A percentile compares a stretch with the other conserved stretches of the same genome.
Conservation (phyloP, 2,329 filamentous ascomycete species). For the Trichoderma sp. region DNA sequence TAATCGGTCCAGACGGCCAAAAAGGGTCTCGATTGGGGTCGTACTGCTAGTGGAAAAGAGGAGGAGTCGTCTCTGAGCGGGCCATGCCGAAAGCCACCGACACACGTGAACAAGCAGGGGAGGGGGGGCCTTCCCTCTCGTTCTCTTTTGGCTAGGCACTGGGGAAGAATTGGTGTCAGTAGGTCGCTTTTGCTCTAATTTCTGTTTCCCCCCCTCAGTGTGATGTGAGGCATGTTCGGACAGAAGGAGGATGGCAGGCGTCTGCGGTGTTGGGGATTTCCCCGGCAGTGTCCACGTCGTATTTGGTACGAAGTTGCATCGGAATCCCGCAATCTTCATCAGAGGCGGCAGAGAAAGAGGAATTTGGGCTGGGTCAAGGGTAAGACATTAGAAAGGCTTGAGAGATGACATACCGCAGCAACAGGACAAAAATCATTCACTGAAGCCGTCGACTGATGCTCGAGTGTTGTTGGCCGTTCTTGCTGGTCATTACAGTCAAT, state of each 20-base stretch:
- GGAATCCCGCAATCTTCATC: not conserved
- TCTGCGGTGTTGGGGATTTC: not conserved
- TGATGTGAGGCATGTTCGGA: not conserved
- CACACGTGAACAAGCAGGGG: slow-evolving; percentile 23
- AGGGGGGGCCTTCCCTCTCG: not conserved
- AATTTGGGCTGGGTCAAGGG: not conserved
- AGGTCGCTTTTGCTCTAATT: not conserved
- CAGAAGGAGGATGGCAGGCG: not conserved
- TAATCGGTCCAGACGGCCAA: slow-evolving; percentile 11
- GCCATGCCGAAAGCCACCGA: slow-evolving; percentile 12
- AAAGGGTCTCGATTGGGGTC: slow-evolving; percentile 16
- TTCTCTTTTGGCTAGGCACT: slow-evolving; percentile 7
- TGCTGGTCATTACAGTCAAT: slow-evolving; percentile 6
- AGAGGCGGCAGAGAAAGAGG: not conserved
- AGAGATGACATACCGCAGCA: slow-evolving; percentile 14
- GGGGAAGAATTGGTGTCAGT: slow-evolving; percentile 2
- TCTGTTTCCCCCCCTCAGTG: not conserved
- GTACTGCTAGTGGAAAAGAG: slow-evolving; percentile 19
- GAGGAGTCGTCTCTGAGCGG: slow-evolving; percentile 11
- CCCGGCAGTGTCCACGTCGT: too few relatives aligned
- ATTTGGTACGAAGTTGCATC: too few relatives aligned
- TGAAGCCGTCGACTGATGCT: not conserved
- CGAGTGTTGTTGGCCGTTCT: not conserved
- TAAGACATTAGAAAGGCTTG: slow-evolving; percentile 2
- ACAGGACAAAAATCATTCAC: not conserved